Conservation (phyloP, 2,329 filamentous ascomycete genomes). For the Paracamarosporium sp. region DNA sequence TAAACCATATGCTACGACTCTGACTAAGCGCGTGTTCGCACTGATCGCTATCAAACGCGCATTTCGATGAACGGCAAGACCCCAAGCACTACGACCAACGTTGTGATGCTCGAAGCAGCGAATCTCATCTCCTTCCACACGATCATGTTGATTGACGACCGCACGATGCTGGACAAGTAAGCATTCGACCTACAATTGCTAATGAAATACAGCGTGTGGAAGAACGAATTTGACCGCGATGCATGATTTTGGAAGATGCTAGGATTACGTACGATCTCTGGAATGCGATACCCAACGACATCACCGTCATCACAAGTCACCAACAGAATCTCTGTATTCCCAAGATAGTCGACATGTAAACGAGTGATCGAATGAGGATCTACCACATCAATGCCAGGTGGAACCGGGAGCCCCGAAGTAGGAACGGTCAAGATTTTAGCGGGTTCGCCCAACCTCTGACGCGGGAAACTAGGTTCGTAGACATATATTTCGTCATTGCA, state of each 20-base stretch:
- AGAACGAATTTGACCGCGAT: too few species aligned
- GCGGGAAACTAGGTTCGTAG: constrained; percentile 52
- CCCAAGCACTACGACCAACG: constrained; percentile 85
- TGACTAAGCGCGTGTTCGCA: constrained; percentile 71
- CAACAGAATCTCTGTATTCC: constrained; percentile 57
- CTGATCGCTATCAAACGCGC: constrained; percentile 88
- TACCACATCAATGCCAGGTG: constrained; percentile 37
- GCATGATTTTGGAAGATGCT: too few species aligned
- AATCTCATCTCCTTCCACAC: constrained; percentile 20
- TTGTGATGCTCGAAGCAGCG: constrained; percentile 75
- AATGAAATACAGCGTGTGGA: too few species aligned
- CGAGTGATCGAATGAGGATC: constrained; percentile 54
- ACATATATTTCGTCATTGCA: constrained; percentile 49
- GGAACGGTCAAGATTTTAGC: not conserved
- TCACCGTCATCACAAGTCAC: constrained; percentile 65
- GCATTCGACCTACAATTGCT: too few species aligned
- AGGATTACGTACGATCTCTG: constrained; percentile 29
- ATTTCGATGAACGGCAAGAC: constrained; percentile 78
- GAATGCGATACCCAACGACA: constrained; percentile 51
- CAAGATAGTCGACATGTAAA: constrained; percentile 52
- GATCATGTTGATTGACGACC: constrained; percentile 17
- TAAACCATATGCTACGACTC: constrained; percentile 66
- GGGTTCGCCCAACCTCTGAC: constrained; percentile 35
- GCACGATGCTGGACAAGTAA: constrained; percentile 16
- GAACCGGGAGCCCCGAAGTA: not conserved